Evolutionary conservation across 306 rosid genomes (phyloP).

Genomic region (Quercus ilex): DNA sequence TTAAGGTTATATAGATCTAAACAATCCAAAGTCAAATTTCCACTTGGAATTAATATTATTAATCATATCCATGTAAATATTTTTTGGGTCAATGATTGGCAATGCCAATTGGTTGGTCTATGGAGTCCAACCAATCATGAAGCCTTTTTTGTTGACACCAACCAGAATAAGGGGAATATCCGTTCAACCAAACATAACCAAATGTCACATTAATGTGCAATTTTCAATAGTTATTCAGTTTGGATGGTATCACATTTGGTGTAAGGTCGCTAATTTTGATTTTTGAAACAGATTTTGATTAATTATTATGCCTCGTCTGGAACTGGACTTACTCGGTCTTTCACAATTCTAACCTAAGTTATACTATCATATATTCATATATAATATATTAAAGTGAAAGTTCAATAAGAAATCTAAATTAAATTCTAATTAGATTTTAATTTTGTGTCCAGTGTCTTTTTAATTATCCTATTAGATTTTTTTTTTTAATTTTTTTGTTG

Average conservation of each 20-base stretch:
- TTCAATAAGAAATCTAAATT: no score
- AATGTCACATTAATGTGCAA: neutral
- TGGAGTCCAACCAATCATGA: slow-evolving; percentile 32
- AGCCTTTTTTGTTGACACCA: slow-evolving; percentile 1
- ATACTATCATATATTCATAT: no score
- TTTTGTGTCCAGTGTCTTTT: no score
- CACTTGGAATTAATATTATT: neutral
- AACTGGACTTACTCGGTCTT: neutral
- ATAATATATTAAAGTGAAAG: no score
- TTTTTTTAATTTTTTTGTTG: no score
- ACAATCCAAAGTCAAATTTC: neutral
- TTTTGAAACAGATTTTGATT: neutral
- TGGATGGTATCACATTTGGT: neutral
- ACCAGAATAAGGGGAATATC: neutral
- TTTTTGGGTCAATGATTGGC: slow-evolving; percentile 33
- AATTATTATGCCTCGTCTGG: neutral
- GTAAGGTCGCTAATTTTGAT: neutral
- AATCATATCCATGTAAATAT: neutral
- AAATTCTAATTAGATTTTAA: no score
- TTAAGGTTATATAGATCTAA: neutral
- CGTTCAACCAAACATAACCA: no score
- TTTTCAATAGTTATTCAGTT: neutral
- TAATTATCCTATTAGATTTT: no score
- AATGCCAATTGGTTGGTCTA: slow-evolving; percentile 16
- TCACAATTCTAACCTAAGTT: neutral